phyloP scores from a whole-genome alignment of 345 rosid genomes.

The Lagerstroemia speciosa region DNA sequence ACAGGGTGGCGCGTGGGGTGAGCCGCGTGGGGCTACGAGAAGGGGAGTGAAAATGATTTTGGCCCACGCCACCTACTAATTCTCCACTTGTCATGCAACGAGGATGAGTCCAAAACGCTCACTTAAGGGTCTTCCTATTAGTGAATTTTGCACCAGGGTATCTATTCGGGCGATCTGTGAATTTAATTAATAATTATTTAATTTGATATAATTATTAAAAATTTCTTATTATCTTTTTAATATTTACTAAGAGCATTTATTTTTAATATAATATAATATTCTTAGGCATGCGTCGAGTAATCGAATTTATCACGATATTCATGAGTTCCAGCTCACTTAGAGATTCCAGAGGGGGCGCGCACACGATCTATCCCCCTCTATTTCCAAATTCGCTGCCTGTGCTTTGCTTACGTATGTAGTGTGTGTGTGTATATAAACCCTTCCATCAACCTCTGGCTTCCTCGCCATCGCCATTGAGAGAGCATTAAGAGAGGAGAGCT shows the following conservation, averaged over 20 bases:
- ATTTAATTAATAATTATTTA: too few species aligned
- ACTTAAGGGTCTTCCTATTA: too few species aligned
- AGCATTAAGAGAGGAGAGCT: slow-evolving; percentile 10
- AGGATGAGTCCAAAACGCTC: slow-evolving; percentile 38
- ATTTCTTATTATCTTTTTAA: too few species aligned
- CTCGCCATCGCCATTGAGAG: not conserved
- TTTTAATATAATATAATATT: too few species aligned
- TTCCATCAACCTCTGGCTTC: slow-evolving; percentile 15
- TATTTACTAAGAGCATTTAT: too few species aligned
- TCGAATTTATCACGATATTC: too few species aligned
- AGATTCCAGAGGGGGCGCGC: too few species aligned
- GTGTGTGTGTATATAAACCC: slow-evolving; percentile 22
- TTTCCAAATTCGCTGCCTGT: not conserved
- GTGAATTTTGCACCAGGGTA: too few species aligned
- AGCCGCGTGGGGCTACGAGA: slow-evolving; percentile 13
- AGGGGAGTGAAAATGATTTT: slow-evolving; percentile 26
- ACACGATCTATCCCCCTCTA: slow-evolving; percentile 13
- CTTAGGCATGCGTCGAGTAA: too few species aligned
- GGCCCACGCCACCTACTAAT: slow-evolving; percentile 48
- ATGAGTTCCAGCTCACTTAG: too few species aligned
- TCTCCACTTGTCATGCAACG: slow-evolving; percentile 70
- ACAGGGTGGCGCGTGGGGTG: slow-evolving; percentile 9
- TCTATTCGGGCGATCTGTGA: too few species aligned
- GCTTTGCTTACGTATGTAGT: not conserved
- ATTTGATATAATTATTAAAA: too few species aligned